These are phyloP conservation scores for Dactylonectria estremocensis DNA, from an alignment of 2,329 filamentous ascomycete species.

Conservation along the genomic window DNA sequence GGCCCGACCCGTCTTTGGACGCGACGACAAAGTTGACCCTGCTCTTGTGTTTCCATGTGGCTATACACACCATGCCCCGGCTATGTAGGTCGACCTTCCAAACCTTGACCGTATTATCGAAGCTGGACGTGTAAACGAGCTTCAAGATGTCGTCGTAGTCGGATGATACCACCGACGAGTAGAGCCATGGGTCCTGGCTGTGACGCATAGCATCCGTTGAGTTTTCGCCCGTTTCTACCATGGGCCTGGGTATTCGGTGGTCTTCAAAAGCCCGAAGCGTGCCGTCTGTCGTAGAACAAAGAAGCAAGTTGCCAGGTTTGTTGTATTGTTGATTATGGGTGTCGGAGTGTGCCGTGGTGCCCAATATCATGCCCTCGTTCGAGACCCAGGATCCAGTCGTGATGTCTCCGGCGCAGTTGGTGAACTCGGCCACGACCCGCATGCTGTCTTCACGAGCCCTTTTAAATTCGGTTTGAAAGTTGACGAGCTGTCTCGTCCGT, in stretches of 20 bases:
- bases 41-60: conserved; percentile 70
- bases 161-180: conserved; percentile 74
- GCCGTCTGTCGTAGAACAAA: conserved; percentile 64
- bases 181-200: conserved; percentile 75
- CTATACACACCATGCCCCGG: conserved; percentile 57
- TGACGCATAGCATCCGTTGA: conserved; percentile 69
- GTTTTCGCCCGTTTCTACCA: conserved; percentile 69
- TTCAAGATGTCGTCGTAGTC: conserved; percentile 65
- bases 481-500: conserved; percentile 57
- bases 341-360: conserved; percentile 75
- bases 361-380: conserved; percentile 69
- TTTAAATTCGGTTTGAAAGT: conserved; percentile 63
- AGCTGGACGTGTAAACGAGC: conserved; percentile 72
- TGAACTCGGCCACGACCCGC: conserved; percentile 68
- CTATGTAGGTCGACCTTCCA: conserved; percentile 64
- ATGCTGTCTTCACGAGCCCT: conserved; percentile 67
- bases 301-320: conserved; percentile 72
- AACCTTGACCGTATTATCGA: conserved; percentile 73
- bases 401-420: conserved; percentile 74
- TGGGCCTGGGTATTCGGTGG: conserved; percentile 70
- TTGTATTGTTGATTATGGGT: conserved; percentile 77
- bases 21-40: conserved; percentile 75
- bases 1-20: conserved; percentile 62
- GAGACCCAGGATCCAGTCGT: conserved; percentile 72
- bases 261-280: conserved; percentile 68